A percentile compares a stretch with the other conserved stretches of the same genome.
Conservation (phyloP, 495 filamentous ascomycete genomes). For the Cercophora sp. region DNA sequence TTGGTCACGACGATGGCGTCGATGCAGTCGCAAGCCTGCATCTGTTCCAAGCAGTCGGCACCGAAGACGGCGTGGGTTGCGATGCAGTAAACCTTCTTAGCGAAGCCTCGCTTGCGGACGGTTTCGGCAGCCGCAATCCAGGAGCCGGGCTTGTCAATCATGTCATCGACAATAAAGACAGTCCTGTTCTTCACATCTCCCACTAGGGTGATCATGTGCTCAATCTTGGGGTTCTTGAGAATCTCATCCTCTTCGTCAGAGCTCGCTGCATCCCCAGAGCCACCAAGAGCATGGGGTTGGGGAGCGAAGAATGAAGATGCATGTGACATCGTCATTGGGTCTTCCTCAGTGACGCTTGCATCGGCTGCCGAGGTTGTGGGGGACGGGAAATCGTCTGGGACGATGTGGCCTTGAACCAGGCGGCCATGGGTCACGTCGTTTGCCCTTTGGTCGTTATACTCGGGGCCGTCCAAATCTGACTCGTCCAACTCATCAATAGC, state of each 20-base stretch:
- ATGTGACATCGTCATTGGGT: slow-evolving; percentile 55
- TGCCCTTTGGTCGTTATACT: slow-evolving; percentile 83
- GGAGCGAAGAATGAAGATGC: slow-evolving; percentile 53
- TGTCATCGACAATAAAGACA: slow-evolving; percentile 95
- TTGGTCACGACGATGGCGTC: slow-evolving; percentile 94
- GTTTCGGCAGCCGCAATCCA: slow-evolving; percentile 99
- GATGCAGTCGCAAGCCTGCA: slow-evolving; percentile 88
- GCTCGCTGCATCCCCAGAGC: slow-evolving; percentile 73
- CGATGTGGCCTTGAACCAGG: slow-evolving; percentile 92
- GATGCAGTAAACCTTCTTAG: slow-evolving; percentile 94
- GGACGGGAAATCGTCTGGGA: slow-evolving; percentile 88
- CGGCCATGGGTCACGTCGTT: slow-evolving; percentile 88
- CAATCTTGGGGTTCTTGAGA: slow-evolving; percentile 65
- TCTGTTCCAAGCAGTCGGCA: slow-evolving; percentile 80
- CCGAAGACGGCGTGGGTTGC: slow-evolving; percentile 95
- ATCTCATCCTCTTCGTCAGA: slow-evolving; percentile 88
- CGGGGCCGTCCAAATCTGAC: slow-evolving; percentile 45
- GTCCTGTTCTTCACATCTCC: slow-evolving; percentile 82
- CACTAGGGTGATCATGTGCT: slow-evolving; percentile 93
- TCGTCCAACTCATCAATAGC: slow-evolving; percentile 46
- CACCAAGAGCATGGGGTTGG: slow-evolving; percentile 67
- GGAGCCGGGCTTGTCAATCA: slow-evolving; percentile 95
- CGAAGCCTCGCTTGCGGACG: slow-evolving; percentile 85
- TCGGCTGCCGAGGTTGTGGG: slow-evolving; percentile 60
- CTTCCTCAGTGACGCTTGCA: slow-evolving; percentile 51